Base-by-base conservation (phyloP, 2,329 filamentous ascomycete species). In the Ophiostoma triangulosporum region DNA sequence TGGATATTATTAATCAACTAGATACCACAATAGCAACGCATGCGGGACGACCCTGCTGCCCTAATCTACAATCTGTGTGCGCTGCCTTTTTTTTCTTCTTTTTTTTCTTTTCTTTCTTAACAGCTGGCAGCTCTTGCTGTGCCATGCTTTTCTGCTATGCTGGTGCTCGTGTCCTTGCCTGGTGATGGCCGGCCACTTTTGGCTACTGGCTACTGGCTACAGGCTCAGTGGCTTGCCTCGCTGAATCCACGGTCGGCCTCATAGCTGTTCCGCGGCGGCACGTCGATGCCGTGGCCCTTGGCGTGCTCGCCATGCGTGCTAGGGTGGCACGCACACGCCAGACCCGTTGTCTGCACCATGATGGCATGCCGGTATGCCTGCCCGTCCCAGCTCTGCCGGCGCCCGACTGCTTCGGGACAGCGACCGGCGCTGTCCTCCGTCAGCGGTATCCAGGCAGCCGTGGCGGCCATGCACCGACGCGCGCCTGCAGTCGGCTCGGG, bases 351-450 rank as follows among this genome's bases (percentile, higher is more conserved):
- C 54, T 56, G 53, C 40, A 52, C 40, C 56, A 57, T 57, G 64
- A 75, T 60, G 52, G 65, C 65, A 57, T 71, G 75, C 64, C 77
- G 77, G 63, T 70, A 70, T 62, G 78, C 76, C 64, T 81, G 73
- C 33, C 68, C 66, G 60, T 67, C 72, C 68, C 72, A 80, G 65
- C 74, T 77, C 62, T 73, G 72, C 48, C 74, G 71, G 9, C 71
- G 68, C 58, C 69, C 64, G 11, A 24, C 24, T 24, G 38, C 3
- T 17, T 12, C 38, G 1, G 20, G 20, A 43, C 12, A 24, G 20
- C 7, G 9, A 4, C 48, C 74, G 71, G 8, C 70, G 68, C 58
- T 70, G 64, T 29, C 15, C 15, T 31, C 43, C 1, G 43, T 11
- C 26, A 46, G 59, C 7, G 76, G 76, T 59, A 69, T 69, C 76